A percentile compares a stretch with the other conserved stretches of the same genome.
These are phyloP conservation scores for Eucalyptus tenuipes DNA, from an alignment of 345 rosid genomes.

Conservation along the genomic window DNA sequence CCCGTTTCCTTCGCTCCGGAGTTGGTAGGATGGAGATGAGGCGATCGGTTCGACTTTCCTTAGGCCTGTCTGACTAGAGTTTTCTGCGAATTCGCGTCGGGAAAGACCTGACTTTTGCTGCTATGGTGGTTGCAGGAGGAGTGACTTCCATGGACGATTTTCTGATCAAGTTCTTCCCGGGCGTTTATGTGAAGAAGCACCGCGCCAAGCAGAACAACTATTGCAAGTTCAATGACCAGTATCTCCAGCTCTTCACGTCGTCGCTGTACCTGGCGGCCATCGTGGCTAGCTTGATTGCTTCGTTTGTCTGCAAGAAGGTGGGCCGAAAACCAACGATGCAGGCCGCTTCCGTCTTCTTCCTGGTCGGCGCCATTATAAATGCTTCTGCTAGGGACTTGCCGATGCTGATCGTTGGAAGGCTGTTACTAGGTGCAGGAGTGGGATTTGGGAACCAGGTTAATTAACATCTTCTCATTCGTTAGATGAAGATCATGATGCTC, in stretches of 20 bases:
- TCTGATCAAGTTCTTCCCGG: conserved; percentile 44
- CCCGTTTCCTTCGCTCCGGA: background rate
- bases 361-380: conserved; percentile 43
- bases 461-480: background rate
- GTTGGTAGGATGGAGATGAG: background rate
- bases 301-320: conserved; percentile 12
- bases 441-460: conserved; percentile 73
- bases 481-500: background rate
- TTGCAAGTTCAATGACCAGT: conserved; percentile 53
- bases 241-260: conserved; percentile 66
- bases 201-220: conserved; percentile 49
- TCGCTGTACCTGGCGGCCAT: conserved; percentile 72
- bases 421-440: conserved; percentile 50
- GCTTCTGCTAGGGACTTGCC: conserved; percentile 15
- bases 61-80: background rate
- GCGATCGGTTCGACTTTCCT: background rate
- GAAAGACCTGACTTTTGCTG: background rate
- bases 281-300: conserved; percentile 35
- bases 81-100: background rate
- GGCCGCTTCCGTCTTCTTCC: conserved; percentile 51
- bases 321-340: conserved; percentile 51
- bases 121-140: conserved; percentile 30
- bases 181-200: conserved; percentile 54
- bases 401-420: conserved; percentile 54
- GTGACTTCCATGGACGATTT: conserved; percentile 78